A percentile compares a stretch with the other conserved stretches of the same genome.
Evolutionary conservation across 2,329 filamentous ascomycete species (phyloP).

Genomic region (Exophiala xenobiotica): DNA sequence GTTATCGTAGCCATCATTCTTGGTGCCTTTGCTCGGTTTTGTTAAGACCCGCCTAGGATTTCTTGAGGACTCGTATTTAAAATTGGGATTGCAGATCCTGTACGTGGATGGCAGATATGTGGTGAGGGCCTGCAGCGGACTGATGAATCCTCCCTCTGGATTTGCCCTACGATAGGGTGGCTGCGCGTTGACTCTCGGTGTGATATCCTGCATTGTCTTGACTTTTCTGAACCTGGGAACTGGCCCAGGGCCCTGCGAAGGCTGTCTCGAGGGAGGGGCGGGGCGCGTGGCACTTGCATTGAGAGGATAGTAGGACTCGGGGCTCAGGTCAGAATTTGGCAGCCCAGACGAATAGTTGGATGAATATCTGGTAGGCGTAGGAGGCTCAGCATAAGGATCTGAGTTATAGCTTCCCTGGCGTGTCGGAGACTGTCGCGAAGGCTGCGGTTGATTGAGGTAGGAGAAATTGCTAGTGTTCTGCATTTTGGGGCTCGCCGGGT

Average conservation of each 20-base stretch:
- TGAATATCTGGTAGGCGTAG: conserved; percentile 40
- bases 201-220: conserved; percentile 68
- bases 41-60: conserved; percentile 94
- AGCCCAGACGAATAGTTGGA: conserved; percentile 73
- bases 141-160: conserved; percentile 96
- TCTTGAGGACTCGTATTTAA: conserved; percentile 97
- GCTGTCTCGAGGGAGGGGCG: conserved; percentile 46
- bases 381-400: conserved; percentile 36
- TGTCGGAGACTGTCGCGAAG: conserved; percentile 73
- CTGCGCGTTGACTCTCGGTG: conserved; percentile 80
- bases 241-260: conserved; percentile 58
- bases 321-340: conserved; percentile 64
- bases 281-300: conserved; percentile 59
- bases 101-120: conserved; percentile 92
- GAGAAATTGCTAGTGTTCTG: conserved; percentile 48
- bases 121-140: conserved; percentile 92
- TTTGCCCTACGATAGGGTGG: conserved; percentile 90
- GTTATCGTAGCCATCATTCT: conserved; percentile 98
- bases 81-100: conserved; percentile 94
- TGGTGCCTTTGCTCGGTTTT: conserved; percentile 96
- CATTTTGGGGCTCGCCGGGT: conserved; percentile 63
- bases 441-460: conserved; percentile 57
- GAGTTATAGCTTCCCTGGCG: conserved; percentile 50
- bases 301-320: conserved; percentile 69
- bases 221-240: conserved; percentile 88